Evolutionary conservation across 2,329 filamentous ascomycete species (phyloP).

Genomic region (Zymoseptoria crescenta): DNA sequence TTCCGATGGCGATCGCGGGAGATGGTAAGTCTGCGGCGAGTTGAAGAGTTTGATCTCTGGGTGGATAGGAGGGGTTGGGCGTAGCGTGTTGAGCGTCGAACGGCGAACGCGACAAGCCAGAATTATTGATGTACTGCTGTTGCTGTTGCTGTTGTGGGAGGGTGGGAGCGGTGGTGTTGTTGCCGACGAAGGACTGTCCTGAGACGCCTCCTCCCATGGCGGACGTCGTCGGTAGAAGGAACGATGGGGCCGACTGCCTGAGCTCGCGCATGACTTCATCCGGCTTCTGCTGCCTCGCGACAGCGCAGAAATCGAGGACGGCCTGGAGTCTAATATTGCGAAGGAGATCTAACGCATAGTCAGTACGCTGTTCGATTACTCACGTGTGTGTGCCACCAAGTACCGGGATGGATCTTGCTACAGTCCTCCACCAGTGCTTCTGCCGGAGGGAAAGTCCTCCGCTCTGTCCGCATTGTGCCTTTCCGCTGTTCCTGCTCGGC

Average conservation of each 20-base stretch:
- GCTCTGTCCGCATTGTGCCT: neutral
- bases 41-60: neutral
- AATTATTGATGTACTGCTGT: neutral
- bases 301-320: neutral
- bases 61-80: neutral
- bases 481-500: neutral
- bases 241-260: neutral
- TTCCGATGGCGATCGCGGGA: neutral
- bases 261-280: neutral
- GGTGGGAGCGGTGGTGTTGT: neutral
- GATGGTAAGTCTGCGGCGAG: neutral
- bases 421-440: neutral
- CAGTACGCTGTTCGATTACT: neutral
- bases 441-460: neutral
- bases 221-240: neutral
- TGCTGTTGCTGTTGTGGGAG: neutral
- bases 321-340: neutral
- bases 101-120: too few species aligned
- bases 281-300: neutral
- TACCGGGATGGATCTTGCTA: constrained; percentile 1
- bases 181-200: neutral
- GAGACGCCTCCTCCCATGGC: neutral
- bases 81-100: neutral
- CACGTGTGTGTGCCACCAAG: neutral
- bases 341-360: neutral